Evolutionary conservation across 2,329 filamentous ascomycete species (phyloP).

Genomic region (Pseudogymnoascus sp.): DNA sequence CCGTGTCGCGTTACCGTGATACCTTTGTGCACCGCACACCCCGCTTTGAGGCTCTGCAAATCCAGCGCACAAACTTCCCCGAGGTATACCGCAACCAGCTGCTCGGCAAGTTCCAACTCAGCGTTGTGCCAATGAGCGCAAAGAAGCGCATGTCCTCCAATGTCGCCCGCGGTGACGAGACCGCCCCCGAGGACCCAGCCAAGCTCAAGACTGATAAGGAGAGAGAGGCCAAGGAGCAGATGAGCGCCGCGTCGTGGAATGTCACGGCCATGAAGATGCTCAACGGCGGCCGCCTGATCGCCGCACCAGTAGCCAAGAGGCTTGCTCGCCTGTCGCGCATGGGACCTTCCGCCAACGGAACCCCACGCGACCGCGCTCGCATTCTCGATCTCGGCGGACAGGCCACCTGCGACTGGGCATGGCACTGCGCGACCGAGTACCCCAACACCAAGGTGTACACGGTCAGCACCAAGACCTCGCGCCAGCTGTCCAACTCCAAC

Average conservation of each 20-base stretch:
- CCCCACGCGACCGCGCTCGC: constrained; percentile 46
- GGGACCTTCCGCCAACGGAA: constrained; percentile 36
- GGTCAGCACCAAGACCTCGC: constrained; percentile 65
- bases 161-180: constrained; percentile 63
- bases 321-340: constrained; percentile 48
- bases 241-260: constrained; percentile 53
- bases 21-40: constrained; percentile 77
- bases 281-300: constrained; percentile 57
- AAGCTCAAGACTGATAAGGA: constrained; percentile 66
- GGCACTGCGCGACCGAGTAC: constrained; percentile 82
- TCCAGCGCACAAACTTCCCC: constrained; percentile 66
- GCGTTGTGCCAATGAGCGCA: constrained; percentile 57
- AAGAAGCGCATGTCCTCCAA: constrained; percentile 66
- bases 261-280: constrained; percentile 53
- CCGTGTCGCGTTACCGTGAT: constrained; percentile 60
- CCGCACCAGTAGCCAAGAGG: constrained; percentile 55
- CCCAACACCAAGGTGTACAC: constrained; percentile 83
- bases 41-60: constrained; percentile 82
- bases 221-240: constrained; percentile 68
- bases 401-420: constrained; percentile 86
- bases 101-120: constrained; percentile 75
- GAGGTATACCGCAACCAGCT: constrained; percentile 72
- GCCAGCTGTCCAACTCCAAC: constrained; percentile 63
- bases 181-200: constrained; percentile 53
- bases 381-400: constrained; percentile 85